phyloP scores from a whole-genome alignment of 208 protist species.

The Leishmania arabica region DNA sequence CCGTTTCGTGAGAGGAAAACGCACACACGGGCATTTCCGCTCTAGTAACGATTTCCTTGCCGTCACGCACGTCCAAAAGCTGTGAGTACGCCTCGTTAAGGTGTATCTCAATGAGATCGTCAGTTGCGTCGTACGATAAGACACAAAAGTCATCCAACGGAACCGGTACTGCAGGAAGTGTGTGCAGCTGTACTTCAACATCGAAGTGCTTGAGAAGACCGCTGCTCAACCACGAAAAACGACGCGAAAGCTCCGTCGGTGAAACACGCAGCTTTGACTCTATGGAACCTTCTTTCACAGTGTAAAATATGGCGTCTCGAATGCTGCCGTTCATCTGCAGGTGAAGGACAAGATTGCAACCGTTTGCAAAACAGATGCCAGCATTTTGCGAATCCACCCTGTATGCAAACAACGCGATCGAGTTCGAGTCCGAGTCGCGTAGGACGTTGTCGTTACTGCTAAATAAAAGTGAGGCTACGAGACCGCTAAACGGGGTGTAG shows the following conservation, averaged over 20 bases:
- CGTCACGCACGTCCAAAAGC: slow-evolving; percentile 19
- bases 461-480: slow-evolving; percentile 38
- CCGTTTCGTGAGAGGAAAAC: slow-evolving; percentile 3
- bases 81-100: slow-evolving; percentile 16
- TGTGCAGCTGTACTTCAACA: slow-evolving; percentile 33
- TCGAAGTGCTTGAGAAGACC: slow-evolving; percentile 13
- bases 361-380: slow-evolving; percentile 31
- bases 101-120: slow-evolving; percentile 20
- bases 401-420: slow-evolving; percentile 38
- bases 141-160: slow-evolving; percentile 26
- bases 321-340: slow-evolving; percentile 21
- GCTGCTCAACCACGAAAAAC: slow-evolving; percentile 32
- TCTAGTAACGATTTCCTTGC: slow-evolving; percentile 24
- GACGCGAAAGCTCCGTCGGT: slow-evolving; percentile 14
- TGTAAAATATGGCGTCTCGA: slow-evolving; percentile 16
- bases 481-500: slow-evolving; percentile 29
- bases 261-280: slow-evolving; percentile 22
- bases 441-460: slow-evolving; percentile 12
- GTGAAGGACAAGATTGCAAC: slow-evolving; percentile 22
- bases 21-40: slow-evolving; percentile 4
- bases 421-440: slow-evolving; percentile 22
- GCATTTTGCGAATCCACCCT: slow-evolving; percentile 19
- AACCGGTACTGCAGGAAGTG: slow-evolving; percentile 17
- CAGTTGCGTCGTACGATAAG: slow-evolving; percentile 12
- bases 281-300: slow-evolving; percentile 1